phyloP scores from a whole-genome alignment of 495 filamentous ascomycete species.

The Aspergillus ellipticus region DNA sequence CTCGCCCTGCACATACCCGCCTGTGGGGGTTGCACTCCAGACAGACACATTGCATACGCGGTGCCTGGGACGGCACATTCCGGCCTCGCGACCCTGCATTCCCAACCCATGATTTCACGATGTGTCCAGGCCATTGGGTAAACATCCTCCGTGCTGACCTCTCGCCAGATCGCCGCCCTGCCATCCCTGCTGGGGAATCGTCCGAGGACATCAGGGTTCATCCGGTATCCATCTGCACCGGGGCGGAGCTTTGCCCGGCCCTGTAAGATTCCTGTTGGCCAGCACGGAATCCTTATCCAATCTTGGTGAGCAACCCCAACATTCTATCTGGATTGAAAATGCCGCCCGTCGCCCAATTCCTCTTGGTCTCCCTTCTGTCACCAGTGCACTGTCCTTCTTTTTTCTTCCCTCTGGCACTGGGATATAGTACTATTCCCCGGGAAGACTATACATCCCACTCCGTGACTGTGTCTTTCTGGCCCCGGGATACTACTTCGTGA shows the following conservation, averaged over 20 bases:
- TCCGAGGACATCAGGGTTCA: slow-evolving; percentile 6
- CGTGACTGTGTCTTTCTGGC: no score
- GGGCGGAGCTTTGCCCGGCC: slow-evolving; percentile 11
- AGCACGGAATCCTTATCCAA: slow-evolving; percentile 15
- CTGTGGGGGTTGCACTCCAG: no score
- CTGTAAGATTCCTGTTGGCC: slow-evolving; percentile 15
- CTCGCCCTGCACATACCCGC: slow-evolving; percentile 6
- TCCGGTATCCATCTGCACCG: slow-evolving; percentile 13
- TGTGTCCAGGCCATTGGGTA: slow-evolving; percentile 1
- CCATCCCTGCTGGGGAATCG: slow-evolving; percentile 11
- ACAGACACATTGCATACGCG: background rate
- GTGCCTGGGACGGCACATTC: slow-evolving; percentile 15
- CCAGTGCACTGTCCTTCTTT: background rate
- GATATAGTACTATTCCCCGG: no score
- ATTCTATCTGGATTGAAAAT: slow-evolving; percentile 10
- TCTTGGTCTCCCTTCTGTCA: background rate
- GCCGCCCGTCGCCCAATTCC: background rate
- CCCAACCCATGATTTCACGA: slow-evolving; percentile 15
- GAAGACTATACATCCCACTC: no score
- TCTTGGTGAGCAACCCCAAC: slow-evolving; percentile 13
- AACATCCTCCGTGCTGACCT: slow-evolving; percentile 3
- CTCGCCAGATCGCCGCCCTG: slow-evolving; percentile 18
- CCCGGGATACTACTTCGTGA: no score
- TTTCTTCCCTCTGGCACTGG: background rate
- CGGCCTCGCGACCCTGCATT: slow-evolving; percentile 20